Base-by-base conservation (phyloP, 257 asterid species). In the Lantana camara region DNA sequence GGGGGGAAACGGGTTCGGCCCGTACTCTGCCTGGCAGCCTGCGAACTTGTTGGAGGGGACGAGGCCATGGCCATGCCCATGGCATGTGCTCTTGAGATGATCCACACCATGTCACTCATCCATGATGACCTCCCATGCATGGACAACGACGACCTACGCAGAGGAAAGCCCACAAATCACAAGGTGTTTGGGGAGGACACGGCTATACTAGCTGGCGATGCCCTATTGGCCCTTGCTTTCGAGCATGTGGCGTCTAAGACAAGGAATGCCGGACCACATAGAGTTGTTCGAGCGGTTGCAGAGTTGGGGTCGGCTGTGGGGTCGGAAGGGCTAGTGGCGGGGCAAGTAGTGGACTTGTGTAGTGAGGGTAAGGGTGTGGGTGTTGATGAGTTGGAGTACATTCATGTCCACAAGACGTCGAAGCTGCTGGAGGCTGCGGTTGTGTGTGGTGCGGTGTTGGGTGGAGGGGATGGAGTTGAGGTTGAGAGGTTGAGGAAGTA, bases 81-180 rank as follows among this genome's bases (percentile, higher is more conserved):
- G 48, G 91, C 94, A 7, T 83, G 94, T 48, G 84, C 91, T 0
- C 13, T 85, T 14, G 91, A 88, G 64, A 88, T 88, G 91, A 81
- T 88, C 57, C 94, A 88, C 42, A 88, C 94, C 4, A 85, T 83
- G 94, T 83, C 96, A 10, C 75, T 85, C 41, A 75, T 88, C 49
- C 94, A 88, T 37, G 94, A 88, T 24, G 96, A 85, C 62, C 91
- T 88, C 30, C 96, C 94, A 0, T 85, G 96, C 70, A 85, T 85
- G 91, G 96, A 83, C 63, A 48, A 83, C 24, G 91, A 85, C 37
- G 94, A 83, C 34, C 63, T 83, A 1, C 88, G 91, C 16, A 67
- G 90, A 4, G 91, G 93, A 10, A 75, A 60, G 70, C 93, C 87
- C n/a, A 81, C 96, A 0, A 81, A 74, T 60, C 96, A 83, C 76